A percentile compares a stretch with the other conserved stretches of the same genome.
phyloP scores from a whole-genome alignment of 2,329 filamentous ascomycete genomes.

The Cladosporium sp. region DNA sequence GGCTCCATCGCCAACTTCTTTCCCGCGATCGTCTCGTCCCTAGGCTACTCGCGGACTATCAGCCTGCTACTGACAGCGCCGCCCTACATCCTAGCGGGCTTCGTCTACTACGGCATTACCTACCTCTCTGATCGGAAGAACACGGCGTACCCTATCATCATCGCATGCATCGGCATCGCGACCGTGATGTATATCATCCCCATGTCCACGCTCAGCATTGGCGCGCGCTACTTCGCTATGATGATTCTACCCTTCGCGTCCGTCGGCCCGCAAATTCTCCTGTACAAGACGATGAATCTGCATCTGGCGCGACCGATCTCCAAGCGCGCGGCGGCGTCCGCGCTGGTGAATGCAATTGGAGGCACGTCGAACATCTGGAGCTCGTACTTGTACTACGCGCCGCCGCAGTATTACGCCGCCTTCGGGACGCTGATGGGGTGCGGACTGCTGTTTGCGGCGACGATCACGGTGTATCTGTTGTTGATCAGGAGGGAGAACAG shows the following conservation, averaged over 20 bases:
- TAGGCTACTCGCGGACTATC: constrained; percentile 63
- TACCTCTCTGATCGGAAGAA: constrained; percentile 26
- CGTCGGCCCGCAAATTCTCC: constrained; percentile 35
- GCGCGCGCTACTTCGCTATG: constrained; percentile 27
- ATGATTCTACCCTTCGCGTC: constrained; percentile 33
- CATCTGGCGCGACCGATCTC: constrained; percentile 34
- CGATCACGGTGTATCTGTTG: constrained; percentile 36
- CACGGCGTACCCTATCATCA: constrained; percentile 27
- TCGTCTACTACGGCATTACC: constrained; percentile 21
- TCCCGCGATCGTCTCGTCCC: constrained; percentile 48
- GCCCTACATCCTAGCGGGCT: constrained; percentile 32
- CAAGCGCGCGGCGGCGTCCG: constrained; percentile 39
- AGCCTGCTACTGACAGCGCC: constrained; percentile 40
- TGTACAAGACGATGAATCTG: constrained; percentile 39
- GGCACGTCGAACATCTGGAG: constrained; percentile 38
- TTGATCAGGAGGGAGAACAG: constrained; percentile 35
- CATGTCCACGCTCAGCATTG: constrained; percentile 27
- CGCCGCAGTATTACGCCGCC: constrained; percentile 37
- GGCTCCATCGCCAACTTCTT: constrained; percentile 31
- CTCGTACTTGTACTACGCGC: constrained; percentile 34
- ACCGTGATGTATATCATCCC: constrained; percentile 23
- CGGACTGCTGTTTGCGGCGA: constrained; percentile 29
- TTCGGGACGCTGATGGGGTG: constrained; percentile 36
- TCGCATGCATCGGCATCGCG: constrained; percentile 21
- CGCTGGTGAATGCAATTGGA: constrained; percentile 38